Evolutionary conservation across 805 yeast genomes (phyloP).

Genomic region (Metschnikowia cerradonensis): DNA sequence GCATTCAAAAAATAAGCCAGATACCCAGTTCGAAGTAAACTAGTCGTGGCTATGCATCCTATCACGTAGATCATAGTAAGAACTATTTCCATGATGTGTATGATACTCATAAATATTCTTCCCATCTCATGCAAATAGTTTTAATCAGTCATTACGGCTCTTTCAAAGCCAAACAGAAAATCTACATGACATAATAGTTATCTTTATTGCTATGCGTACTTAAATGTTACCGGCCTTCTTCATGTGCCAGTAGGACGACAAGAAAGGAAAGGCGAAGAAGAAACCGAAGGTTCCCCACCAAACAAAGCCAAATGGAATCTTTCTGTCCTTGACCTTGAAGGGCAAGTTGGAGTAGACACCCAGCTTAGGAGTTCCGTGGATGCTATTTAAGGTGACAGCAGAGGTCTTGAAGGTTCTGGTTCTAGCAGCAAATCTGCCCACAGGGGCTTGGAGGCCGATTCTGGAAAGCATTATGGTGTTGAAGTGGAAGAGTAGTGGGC

Average conservation of each 20-base stretch:
- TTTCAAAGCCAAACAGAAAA: no score
- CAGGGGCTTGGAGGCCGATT: conserved; percentile 19
- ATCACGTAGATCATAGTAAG: no score
- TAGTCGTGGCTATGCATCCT: no score
- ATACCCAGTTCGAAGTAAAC: no score
- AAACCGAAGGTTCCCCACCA: conserved; percentile 68
- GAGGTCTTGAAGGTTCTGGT: conserved; percentile 46
- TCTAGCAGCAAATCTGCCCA: conserved; percentile 10
- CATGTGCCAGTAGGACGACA: conserved; percentile 74
- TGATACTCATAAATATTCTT: no score
- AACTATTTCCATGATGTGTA: no score
- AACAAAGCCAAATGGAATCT: conserved; percentile 78
- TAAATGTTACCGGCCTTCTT: conserved; percentile 72
- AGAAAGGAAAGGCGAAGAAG: conserved; percentile 56
- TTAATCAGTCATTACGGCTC: no score
- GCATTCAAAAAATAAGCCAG: no score
- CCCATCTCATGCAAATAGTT: no score
- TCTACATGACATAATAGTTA: conserved; percentile 14
- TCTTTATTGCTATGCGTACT: conserved; percentile 3
- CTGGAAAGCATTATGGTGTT: conserved; percentile 22
- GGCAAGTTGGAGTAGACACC: conserved; percentile 93
- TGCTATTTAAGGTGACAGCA: conserved; percentile 31
- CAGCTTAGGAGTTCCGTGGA: conserved; percentile 37
- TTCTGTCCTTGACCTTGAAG: conserved; percentile 90
- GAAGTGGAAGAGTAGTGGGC: not conserved